phyloP scores from a whole-genome alignment of 192 early-diverging fungal species.

The Mortierella alpina region DNA sequence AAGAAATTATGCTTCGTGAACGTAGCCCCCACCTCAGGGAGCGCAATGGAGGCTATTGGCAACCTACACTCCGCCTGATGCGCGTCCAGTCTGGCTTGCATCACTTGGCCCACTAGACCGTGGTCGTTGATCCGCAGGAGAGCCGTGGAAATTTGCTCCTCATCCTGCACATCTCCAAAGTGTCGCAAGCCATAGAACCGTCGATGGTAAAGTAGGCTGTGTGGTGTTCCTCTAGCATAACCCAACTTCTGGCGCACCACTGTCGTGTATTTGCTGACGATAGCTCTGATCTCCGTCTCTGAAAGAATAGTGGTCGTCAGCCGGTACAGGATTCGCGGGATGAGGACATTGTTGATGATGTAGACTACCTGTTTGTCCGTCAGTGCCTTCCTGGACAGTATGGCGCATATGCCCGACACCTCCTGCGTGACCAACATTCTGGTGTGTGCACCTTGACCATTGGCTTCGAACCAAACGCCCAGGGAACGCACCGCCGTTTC shows the following conservation, averaged over 20 bases:
- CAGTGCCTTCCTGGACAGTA: constrained; percentile 1
- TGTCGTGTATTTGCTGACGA: constrained; percentile 6
- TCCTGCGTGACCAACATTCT: neutral
- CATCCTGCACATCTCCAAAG: constrained; percentile 13
- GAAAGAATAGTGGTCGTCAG: constrained; percentile 5
- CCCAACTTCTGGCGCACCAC: constrained; percentile 3
- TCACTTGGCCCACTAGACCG: constrained; percentile 9
- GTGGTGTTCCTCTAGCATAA: neutral
- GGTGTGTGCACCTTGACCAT: constrained; percentile 1
- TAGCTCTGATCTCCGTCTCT: neutral
- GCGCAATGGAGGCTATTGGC: neutral
- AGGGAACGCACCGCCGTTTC: neutral
- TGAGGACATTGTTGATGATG: constrained; percentile 37
- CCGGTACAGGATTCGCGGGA: constrained; percentile 23
- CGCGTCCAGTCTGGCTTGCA: constrained; percentile 2
- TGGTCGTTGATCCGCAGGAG: neutral
- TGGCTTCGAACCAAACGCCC: constrained; percentile 15
- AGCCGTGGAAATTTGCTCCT: constrained; percentile 4
- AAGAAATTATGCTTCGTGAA: constrained; percentile 12
- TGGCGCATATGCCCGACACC: neutral
- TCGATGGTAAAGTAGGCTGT: constrained; percentile 24
- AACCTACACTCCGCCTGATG: constrained; percentile 15
- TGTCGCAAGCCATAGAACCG: constrained; percentile 20
- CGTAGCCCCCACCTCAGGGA: neutral
- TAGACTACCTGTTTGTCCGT: constrained; percentile 32